These are phyloP conservation scores for Aspergillus ostianus DNA, from an alignment of 495 filamentous ascomycete species.

Conservation along the genomic window DNA sequence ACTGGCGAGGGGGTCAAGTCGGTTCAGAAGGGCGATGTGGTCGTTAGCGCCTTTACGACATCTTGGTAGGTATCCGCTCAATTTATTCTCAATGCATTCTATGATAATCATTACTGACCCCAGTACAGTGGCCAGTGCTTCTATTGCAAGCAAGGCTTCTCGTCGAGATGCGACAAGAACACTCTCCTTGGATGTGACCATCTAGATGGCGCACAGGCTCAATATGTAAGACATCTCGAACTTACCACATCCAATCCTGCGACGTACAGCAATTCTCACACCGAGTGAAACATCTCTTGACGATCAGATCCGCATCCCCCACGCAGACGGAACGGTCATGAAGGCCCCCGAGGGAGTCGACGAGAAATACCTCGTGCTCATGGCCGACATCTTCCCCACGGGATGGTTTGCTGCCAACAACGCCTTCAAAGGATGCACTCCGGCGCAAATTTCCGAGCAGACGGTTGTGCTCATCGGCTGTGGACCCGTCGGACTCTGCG, in stretches of 20 bases:
- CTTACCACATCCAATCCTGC: not conserved
- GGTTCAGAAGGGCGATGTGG: slow-evolving; percentile 70
- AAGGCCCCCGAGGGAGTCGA: slow-evolving; percentile 73
- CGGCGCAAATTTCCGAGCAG: slow-evolving; percentile 62
- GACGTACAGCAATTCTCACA: not conserved
- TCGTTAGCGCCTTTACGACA: slow-evolving; percentile 82
- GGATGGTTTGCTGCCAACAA: slow-evolving; percentile 88
- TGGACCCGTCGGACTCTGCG: slow-evolving; percentile 86
- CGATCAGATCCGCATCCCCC: slow-evolving; percentile 67
- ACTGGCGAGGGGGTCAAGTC: slow-evolving; percentile 65
- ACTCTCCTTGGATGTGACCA: slow-evolving; percentile 70
- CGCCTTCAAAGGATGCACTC: slow-evolving; percentile 66
- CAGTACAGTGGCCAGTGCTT: slow-evolving; percentile 70
- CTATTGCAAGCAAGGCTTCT: slow-evolving; percentile 81
- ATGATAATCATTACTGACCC: not conserved
- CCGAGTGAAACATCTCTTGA: not conserved
- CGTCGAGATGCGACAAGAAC: slow-evolving; percentile 76
- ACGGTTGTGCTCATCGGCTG: slow-evolving; percentile 84
- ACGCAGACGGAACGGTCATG: slow-evolving; percentile 79
- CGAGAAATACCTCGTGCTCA: slow-evolving; percentile 75
- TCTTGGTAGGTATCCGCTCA: slow-evolving; percentile 89
- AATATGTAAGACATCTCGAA: slow-evolving; percentile 55
- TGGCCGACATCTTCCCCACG: slow-evolving; percentile 64
- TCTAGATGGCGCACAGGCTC: slow-evolving; percentile 86
- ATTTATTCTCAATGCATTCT: too few species aligned